These are phyloP conservation scores for Chaetomium fimeti DNA, from an alignment of 495 filamentous ascomycete genomes.

Conservation along the genomic window DNA sequence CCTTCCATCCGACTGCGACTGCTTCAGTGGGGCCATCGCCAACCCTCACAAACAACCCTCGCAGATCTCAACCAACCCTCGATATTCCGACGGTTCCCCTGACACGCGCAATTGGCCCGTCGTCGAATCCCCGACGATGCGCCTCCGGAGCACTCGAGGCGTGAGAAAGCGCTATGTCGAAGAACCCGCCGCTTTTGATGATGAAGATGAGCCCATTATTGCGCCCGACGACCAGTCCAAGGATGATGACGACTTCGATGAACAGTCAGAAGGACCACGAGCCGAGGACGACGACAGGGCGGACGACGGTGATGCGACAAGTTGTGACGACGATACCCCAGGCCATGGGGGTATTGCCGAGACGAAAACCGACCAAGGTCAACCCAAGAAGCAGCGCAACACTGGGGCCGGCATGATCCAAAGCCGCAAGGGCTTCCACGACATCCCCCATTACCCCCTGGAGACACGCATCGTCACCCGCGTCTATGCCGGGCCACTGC, in stretches of 20 bases:
- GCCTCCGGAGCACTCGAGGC: constrained; percentile 25
- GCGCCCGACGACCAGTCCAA: constrained; percentile 19
- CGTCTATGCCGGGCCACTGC: constrained; percentile 46
- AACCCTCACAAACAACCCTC: neutral
- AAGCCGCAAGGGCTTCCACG: constrained; percentile 32
- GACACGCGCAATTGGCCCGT: neutral
- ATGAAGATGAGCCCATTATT: constrained; percentile 29
- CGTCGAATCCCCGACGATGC: constrained; percentile 16
- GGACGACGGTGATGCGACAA: constrained; percentile 9
- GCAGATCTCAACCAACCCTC: neutral
- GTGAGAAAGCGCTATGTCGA: constrained; percentile 31
- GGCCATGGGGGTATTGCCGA: constrained; percentile 31
- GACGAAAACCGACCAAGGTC: constrained; percentile 16
- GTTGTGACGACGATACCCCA: constrained; percentile 29
- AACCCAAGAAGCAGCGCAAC: constrained; percentile 26
- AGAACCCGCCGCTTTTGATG: constrained; percentile 22
- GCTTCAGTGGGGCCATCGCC: neutral
- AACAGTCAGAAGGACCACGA: constrained; percentile 11
- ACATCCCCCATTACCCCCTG: constrained; percentile 46
- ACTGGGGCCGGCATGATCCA: constrained; percentile 30
- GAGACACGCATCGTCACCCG: constrained; percentile 48
- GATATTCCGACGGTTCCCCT: neutral
- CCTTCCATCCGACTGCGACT: no score
- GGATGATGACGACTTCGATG: constrained; percentile 29
- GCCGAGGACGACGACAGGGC: constrained; percentile 24